Conservation (phyloP, 768 basidiomycete genomes). For the Favolaschia claudopus region DNA sequence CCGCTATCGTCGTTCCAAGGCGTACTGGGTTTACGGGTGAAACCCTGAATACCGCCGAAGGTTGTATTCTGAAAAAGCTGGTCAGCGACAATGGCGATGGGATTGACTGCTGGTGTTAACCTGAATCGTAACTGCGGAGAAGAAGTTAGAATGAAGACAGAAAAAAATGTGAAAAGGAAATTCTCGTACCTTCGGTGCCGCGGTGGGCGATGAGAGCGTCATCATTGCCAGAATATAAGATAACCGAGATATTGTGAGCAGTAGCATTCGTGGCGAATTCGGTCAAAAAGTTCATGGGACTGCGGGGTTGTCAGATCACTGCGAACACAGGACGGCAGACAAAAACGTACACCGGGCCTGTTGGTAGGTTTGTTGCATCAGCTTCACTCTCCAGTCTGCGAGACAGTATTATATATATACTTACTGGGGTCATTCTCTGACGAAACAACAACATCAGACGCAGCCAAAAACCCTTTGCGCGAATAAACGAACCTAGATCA, state of each 20-base stretch:
- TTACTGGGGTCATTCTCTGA: slow-evolving; percentile 47
- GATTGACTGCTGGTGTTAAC: slow-evolving; percentile 35
- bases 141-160: slow-evolving; percentile 4
- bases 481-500: slow-evolving; percentile 30
- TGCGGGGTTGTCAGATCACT: slow-evolving; percentile 30
- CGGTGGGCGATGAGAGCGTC: slow-evolving; percentile 71
- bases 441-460: slow-evolving; percentile 4
- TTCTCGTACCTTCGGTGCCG: slow-evolving; percentile 63
- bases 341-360: slow-evolving; percentile 44
- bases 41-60: slow-evolving; percentile 80
- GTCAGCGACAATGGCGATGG: neutral
- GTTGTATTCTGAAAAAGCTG: slow-evolving; percentile 67
- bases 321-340: neutral
- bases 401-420: slow-evolving; percentile 21
- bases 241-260: slow-evolving; percentile 54
- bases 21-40: slow-evolving; percentile 72
- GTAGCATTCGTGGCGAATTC: slow-evolving; percentile 74
- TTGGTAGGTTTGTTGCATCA: neutral
- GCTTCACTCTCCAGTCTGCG: neutral
- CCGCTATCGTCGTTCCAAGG: slow-evolving; percentile 69
- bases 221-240: slow-evolving; percentile 74
- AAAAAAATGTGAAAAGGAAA: neutral
- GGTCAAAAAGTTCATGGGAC: slow-evolving; percentile 68
- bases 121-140: slow-evolving; percentile 62
- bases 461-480: neutral